Evolutionary conservation across 805 yeast species (phyloP).

Genomic region (Ogataea pini): DNA sequence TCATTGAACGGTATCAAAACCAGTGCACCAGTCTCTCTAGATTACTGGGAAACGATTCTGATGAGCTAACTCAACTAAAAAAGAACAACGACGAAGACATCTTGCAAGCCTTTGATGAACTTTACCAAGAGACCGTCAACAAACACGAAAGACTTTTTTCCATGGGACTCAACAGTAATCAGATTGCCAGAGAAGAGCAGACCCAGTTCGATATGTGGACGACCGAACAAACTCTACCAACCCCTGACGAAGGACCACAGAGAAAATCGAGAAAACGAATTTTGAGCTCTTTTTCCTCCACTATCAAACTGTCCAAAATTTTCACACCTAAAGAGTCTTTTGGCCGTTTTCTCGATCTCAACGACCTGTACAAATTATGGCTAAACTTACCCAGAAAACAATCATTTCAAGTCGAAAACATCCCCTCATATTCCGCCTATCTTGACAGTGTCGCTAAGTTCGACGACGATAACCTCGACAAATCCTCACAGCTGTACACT

Average conservation of each 20-base stretch:
- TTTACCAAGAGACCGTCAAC: slow-evolving; percentile 34
- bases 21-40: slow-evolving; percentile 30
- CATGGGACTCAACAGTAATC: slow-evolving; percentile 26
- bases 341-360: slow-evolving; percentile 66
- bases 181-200: slow-evolving; percentile 14
- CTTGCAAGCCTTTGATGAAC: slow-evolving; percentile 40
- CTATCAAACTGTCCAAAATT: slow-evolving; percentile 46
- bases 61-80: slow-evolving; percentile 8
- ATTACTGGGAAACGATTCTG: slow-evolving; percentile 8
- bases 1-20: slow-evolving; percentile 48
- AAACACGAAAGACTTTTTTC: slow-evolving; percentile 33
- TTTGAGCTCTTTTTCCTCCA: slow-evolving; percentile 51
- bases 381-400: slow-evolving; percentile 41
- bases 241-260: slow-evolving; percentile 11
- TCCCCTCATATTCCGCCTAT: slow-evolving; percentile 26
- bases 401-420: slow-evolving; percentile 1
- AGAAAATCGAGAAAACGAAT: slow-evolving; percentile 37
- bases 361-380: slow-evolving; percentile 53
- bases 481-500: slow-evolving; percentile 39
- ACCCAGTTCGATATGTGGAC: slow-evolving; percentile 34
- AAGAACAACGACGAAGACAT: slow-evolving; percentile 5
- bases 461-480: slow-evolving; percentile 28
- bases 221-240: background rate
- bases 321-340: slow-evolving; percentile 63
- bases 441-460: slow-evolving; percentile 11